These are phyloP conservation scores for Kappamyces sp. DNA, from an alignment of 192 early-diverging fungal genomes.

Conservation along the genomic window DNA sequence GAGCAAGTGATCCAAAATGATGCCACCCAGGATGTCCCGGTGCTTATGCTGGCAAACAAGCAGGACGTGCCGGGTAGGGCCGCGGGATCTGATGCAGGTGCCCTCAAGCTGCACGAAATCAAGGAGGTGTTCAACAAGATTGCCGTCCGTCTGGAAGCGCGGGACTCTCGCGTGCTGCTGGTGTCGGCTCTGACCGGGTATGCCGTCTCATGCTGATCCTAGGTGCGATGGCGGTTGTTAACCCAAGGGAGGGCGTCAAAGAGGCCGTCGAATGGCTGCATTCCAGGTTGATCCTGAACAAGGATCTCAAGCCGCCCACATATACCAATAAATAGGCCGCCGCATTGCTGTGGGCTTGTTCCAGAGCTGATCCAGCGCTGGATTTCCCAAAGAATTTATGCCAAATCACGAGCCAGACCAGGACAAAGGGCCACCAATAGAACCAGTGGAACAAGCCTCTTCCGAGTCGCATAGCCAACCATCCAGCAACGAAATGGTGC, in stretches of 20 bases:
- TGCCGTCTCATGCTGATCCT: conserved; percentile 5
- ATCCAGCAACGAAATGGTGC: too few relatives aligned
- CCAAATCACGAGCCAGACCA: too few relatives aligned
- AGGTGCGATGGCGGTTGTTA: not conserved
- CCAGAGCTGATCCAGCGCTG: too few relatives aligned
- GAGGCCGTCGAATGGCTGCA: conserved; percentile 91
- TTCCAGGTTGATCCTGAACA: conserved; percentile 40
- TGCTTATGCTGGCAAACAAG: conserved; percentile 93
- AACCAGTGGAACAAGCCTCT: too few relatives aligned
- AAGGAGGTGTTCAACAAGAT: conserved; percentile 90
- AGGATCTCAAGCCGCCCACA: too few relatives aligned
- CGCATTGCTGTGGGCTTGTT: too few relatives aligned
- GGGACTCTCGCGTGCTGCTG: conserved; percentile 81
- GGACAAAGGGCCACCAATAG: too few relatives aligned
- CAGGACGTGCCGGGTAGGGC: conserved; percentile 81
- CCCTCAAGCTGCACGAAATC: conserved; percentile 67
- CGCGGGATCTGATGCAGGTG: conserved; percentile 76
- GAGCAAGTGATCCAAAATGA: conserved; percentile 73
- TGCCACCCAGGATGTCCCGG: conserved; percentile 72
- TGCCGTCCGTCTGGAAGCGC: conserved; percentile 71
- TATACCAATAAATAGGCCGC: too few relatives aligned
- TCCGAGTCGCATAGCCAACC: too few relatives aligned
- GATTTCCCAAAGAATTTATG: too few relatives aligned
- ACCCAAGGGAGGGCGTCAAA: conserved; percentile 64
- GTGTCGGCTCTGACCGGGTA: conserved; percentile 81